Evolutionary conservation across 495 filamentous ascomycete genomes (phyloP).

Genomic region (Aspergillus nanangensis): DNA sequence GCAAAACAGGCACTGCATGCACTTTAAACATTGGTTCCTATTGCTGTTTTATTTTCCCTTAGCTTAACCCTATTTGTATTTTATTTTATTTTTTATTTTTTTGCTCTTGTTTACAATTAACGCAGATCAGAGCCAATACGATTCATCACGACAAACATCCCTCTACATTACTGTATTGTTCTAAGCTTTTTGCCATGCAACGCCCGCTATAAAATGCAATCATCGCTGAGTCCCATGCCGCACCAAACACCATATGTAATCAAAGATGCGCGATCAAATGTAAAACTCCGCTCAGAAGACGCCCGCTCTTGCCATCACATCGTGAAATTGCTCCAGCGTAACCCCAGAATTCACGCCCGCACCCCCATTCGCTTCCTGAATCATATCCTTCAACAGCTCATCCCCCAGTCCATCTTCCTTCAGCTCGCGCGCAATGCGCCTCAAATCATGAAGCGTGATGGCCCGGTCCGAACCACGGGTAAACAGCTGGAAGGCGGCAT

Average conservation of each 20-base stretch:
- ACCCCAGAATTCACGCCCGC: slow-evolving; percentile 68
- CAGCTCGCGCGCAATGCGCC: slow-evolving; percentile 73
- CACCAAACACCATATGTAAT: neutral
- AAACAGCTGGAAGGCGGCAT: slow-evolving; percentile 77
- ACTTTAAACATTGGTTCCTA: no score
- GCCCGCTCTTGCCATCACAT: slow-evolving; percentile 79
- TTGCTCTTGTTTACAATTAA: no score
- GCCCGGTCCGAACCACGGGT: slow-evolving; percentile 45
- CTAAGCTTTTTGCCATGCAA: no score
- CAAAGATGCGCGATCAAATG: neutral
- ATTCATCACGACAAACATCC: no score
- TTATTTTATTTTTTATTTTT: no score
- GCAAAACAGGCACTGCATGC: no score
- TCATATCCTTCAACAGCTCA: slow-evolving; percentile 82
- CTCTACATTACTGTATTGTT: no score
- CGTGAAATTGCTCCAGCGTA: slow-evolving; percentile 72
- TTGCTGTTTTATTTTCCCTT: no score
- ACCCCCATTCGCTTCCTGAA: slow-evolving; percentile 85
- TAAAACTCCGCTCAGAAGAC: slow-evolving; percentile 54
- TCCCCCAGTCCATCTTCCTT: slow-evolving; percentile 74
- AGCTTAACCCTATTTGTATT: no score
- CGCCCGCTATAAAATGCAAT: neutral
- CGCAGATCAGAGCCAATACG: no score
- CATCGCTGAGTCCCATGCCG: neutral
- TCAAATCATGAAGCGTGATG: slow-evolving; percentile 74